Conservation (phyloP, 2,329 filamentous ascomycete species). For the Pseudocercospora fuligena region DNA sequence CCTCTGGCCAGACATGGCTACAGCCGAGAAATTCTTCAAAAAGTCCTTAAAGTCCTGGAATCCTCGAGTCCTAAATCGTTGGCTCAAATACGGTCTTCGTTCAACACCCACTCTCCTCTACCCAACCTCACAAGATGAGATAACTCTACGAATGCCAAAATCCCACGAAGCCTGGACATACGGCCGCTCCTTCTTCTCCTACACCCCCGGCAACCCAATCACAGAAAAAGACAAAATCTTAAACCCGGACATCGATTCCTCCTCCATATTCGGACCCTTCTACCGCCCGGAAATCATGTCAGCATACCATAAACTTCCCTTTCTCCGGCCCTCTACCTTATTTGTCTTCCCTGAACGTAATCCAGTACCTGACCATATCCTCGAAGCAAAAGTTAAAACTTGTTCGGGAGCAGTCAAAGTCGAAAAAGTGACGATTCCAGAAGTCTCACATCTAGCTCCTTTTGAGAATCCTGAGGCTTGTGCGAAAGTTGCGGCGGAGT, state of each 20-base stretch:
- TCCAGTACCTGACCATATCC: background rate
- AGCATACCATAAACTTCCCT: background rate
- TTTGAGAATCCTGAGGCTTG: background rate
- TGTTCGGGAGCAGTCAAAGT: background rate
- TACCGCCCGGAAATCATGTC: background rate
- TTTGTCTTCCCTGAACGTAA: background rate
- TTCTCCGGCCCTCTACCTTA: background rate
- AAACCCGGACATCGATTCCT: background rate
- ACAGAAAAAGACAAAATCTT: background rate
- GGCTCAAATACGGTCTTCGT: constrained; percentile 73
- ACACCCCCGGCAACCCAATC: background rate
- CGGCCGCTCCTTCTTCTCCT: background rate
- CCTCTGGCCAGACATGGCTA: constrained; percentile 75
- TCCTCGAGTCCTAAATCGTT: constrained; percentile 73
- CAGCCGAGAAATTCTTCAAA: constrained; percentile 70
- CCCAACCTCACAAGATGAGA: constrained; percentile 60
- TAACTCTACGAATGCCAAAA: constrained; percentile 74
- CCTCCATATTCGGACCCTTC: background rate
- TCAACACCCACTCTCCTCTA: constrained; percentile 62
- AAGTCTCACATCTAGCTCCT: background rate
- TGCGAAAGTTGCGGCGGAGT: background rate
- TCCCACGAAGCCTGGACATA: constrained; percentile 85
- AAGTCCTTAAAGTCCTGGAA: constrained; percentile 81
- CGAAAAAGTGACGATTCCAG: background rate
- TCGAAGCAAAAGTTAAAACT: background rate